Base-by-base conservation (phyloP, 2,329 filamentous ascomycete species). In the Talaromyces sp. region DNA sequence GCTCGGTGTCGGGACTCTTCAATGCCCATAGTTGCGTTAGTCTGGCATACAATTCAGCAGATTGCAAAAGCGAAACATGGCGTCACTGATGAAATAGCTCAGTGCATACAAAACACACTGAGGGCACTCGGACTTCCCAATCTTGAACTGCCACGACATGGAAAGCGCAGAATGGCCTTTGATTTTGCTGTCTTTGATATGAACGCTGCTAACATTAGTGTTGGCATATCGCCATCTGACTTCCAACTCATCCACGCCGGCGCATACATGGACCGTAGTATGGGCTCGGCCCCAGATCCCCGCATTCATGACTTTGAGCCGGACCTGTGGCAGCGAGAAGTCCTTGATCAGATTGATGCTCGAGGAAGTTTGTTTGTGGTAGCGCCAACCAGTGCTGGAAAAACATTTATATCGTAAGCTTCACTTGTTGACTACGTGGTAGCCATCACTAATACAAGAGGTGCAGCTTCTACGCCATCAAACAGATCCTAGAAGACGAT, bases 311-410 rank as follows among this genome's bases (percentile, higher is more conserved):
- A 80, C 1, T 93, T 93, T 67, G 74, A 85, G 4, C 89, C 89
- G 1, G 89, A 93, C 74, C 82, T 81, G 2, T 93, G 89, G 89
- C 89, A 93, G 71, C 77, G 86, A 57, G 78, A 83, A 37, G 88
- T 92, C 0, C 77, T 93, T 0, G 87, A 93, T 62, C 82, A 84
- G 39, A 85, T 92, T 37, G 89, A 93, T 68, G 79, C 78, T 0
- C 78, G 88, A 56, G 82, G 85, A 62, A 90, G 87, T 63, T 75
- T 90, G 0, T 85, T 92, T 59, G 87, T 91, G 0, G 84, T 92
- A 8, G 89, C 89, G 0, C 89, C 89, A 0, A 93, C 89, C 0
- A 89, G 85, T 22, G 86, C 89, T 0, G 89, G 89, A 62, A 93
- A 92, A 70, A 93, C 89, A 0, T 93, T 92, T 69, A 92, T 92